Conservation (phyloP, 768 basidiomycete species). For the Boletellus ananas region DNA sequence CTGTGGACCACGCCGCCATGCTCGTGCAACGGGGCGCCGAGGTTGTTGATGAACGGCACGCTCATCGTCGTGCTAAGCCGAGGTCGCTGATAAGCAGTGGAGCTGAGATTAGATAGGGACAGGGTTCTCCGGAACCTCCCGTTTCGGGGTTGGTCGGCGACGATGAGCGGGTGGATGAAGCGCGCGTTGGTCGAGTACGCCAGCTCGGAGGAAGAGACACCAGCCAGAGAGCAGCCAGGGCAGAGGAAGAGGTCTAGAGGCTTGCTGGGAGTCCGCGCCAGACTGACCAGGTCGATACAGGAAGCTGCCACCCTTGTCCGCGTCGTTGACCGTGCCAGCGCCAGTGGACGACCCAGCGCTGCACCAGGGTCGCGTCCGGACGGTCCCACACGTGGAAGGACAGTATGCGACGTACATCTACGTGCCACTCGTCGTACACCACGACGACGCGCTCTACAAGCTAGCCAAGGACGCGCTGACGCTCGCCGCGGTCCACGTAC, state of each 20-base stretch:
- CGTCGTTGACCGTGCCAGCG: conserved; percentile 40
- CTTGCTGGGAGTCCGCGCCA: neutral
- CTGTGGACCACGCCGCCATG: conserved; percentile 35
- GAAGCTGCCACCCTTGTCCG: conserved; percentile 59
- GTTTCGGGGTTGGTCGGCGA: neutral
- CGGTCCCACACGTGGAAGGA: conserved; percentile 78
- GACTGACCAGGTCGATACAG: conserved; percentile 30
- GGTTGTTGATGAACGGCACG: conserved; percentile 74
- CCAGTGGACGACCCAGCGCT: conserved; percentile 71
- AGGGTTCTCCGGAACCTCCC: conserved; percentile 10
- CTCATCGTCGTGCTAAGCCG: conserved; percentile 41
- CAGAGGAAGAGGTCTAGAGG: conserved; percentile 41
- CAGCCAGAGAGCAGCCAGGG: conserved; percentile 6
- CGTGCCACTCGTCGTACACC: conserved; percentile 52
- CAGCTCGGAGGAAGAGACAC: conserved; percentile 44
- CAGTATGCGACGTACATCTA: conserved; percentile 83
- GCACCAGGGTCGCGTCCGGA: conserved; percentile 81
- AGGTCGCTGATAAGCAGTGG: no score
- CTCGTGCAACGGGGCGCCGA: conserved; percentile 49
- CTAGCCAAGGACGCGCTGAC: conserved; percentile 44
- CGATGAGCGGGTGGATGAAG: conserved; percentile 17
- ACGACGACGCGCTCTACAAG: conserved; percentile 40
- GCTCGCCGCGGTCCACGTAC: conserved; percentile 42
- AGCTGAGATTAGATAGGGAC: conserved; percentile 3
- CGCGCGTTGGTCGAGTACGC: conserved; percentile 45